phyloP scores from a whole-genome alignment of 202 grass and related monocot genomes.

The Elaeis oleifera region DNA sequence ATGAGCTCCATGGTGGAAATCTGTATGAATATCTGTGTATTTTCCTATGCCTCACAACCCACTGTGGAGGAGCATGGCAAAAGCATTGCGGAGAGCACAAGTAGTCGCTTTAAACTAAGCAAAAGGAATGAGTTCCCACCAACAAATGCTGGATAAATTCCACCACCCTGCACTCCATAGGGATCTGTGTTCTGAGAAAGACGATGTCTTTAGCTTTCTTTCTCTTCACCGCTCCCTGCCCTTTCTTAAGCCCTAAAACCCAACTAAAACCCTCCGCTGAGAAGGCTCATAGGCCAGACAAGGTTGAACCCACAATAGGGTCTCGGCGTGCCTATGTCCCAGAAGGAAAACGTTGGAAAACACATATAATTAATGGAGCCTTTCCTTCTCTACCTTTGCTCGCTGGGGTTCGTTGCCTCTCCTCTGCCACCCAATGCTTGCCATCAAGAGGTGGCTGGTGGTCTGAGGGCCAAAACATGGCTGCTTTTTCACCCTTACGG shows the following conservation, averaged over 20 bases:
- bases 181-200: constrained; percentile 85
- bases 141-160: constrained; percentile 57
- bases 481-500: constrained; percentile 1
- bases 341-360: neutral
- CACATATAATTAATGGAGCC: neutral
- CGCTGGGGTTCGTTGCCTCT: too few relatives aligned
- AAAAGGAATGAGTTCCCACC: constrained; percentile 77
- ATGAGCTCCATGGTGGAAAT: neutral
- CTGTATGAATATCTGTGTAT: neutral
- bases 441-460: neutral
- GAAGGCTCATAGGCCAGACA: neutral
- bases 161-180: constrained; percentile 51
- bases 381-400: too few relatives aligned
- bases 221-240: neutral
- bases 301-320: too few relatives aligned
- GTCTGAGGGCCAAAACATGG: constrained; percentile 1
- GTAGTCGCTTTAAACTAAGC: constrained; percentile 79
- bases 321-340: neutral
- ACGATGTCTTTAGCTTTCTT: constrained; percentile 18
- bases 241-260: constrained; percentile 3
- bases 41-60: neutral
- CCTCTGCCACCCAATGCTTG: constrained; percentile 7
- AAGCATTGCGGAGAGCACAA: constrained; percentile 24
- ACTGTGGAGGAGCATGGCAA: constrained; percentile 21
- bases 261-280: neutral